phyloP scores from a whole-genome alignment of 495 filamentous ascomycete genomes.

The Staphylotrichum tortipilum region DNA sequence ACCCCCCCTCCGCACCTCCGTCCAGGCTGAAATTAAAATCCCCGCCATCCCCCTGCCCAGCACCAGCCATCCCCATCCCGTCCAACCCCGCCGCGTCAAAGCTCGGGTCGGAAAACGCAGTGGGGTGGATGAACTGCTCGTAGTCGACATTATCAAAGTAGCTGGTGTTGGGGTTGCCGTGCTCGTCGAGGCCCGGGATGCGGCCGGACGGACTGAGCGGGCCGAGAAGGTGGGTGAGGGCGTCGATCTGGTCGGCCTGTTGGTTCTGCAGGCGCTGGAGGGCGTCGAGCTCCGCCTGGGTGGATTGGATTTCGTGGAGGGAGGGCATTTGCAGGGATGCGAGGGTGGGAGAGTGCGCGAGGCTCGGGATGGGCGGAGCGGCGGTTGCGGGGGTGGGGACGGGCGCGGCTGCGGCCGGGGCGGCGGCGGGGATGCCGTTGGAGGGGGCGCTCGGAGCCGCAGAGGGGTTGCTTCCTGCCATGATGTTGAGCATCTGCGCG shows the following conservation, averaged over 20 bases:
- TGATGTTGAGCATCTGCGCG: constrained; percentile 68
- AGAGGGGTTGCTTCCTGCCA: constrained; percentile 41
- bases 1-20: background rate
- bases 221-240: constrained; percentile 59
- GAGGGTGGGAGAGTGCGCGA: constrained; percentile 45
- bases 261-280: constrained; percentile 64
- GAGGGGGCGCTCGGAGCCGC: background rate
- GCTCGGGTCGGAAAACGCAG: constrained; percentile 45
- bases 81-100: background rate
- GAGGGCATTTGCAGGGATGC: constrained; percentile 46
- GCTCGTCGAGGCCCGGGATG: constrained; percentile 62
- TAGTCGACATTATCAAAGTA: constrained; percentile 52
- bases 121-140: constrained; percentile 59
- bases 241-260: constrained; percentile 61
- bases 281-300: constrained; percentile 63
- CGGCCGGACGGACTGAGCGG: constrained; percentile 70
- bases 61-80: background rate
- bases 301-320: constrained; percentile 55
- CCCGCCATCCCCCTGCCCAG: constrained; percentile 12
- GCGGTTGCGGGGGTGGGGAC: constrained; percentile 12
- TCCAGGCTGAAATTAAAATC: constrained; percentile 38
- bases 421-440: constrained; percentile 1
- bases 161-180: constrained; percentile 28
- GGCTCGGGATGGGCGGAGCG: constrained; percentile 17
- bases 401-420: constrained; percentile 16